phyloP scores from a whole-genome alignment of 306 rosid species.

The Oemleria cerasiformis region DNA sequence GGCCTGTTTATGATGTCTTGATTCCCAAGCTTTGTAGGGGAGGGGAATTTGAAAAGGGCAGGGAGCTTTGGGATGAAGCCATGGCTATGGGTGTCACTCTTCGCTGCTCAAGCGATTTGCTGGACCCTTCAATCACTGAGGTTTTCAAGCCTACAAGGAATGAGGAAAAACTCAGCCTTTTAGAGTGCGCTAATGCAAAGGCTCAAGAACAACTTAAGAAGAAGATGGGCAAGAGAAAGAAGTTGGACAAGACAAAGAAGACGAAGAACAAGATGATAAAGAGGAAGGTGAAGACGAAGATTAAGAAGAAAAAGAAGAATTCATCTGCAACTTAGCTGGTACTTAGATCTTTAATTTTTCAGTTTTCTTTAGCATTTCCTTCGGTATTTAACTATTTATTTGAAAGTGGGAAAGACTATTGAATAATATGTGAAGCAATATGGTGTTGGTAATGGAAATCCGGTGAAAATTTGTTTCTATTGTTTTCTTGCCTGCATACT shows the following conservation, averaged over 20 bases:
- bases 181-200: conserved; percentile 31
- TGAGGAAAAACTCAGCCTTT: conserved; percentile 34
- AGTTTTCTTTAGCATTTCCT: neutral
- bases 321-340: conserved; percentile 19
- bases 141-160: conserved; percentile 56
- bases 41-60: conserved; percentile 72
- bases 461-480: neutral
- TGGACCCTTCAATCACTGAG: conserved; percentile 74
- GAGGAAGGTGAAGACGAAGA: conserved; percentile 30
- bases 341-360: neutral
- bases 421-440: neutral
- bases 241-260: neutral
- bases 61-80: conserved; percentile 81
- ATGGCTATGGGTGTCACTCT: conserved; percentile 52
- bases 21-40: conserved; percentile 73
- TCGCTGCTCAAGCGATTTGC: conserved; percentile 51
- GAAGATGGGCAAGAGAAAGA: conserved; percentile 30
- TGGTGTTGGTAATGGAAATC: neutral
- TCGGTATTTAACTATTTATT: no score
- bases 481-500: neutral
- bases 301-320: conserved; percentile 18
- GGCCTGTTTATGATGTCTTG: conserved; percentile 81
- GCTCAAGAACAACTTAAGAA: conserved; percentile 27
- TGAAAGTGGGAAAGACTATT: neutral
- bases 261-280: conserved; percentile 21